phyloP scores from a whole-genome alignment of 1,284 basidiomycete species.

The Ceratobasidium theobromae region DNA sequence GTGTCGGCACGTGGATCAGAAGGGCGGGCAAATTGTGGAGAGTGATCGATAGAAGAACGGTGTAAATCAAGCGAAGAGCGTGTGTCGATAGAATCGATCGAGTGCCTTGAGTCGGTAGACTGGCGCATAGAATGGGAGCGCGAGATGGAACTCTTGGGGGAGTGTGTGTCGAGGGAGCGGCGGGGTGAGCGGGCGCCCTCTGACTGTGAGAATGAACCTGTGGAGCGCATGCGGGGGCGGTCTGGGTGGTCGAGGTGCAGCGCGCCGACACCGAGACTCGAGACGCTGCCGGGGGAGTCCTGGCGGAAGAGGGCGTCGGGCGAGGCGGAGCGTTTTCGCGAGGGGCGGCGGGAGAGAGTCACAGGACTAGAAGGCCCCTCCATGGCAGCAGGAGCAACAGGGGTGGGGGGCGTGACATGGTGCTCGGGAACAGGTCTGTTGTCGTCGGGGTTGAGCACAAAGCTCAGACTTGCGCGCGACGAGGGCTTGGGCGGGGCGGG shows the following conservation, averaged over 20 bases:
- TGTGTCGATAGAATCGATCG: neutral
- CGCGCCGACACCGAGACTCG: constrained; percentile 3
- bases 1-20: neutral
- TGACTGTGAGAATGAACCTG: neutral
- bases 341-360: constrained; percentile 2
- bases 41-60: neutral
- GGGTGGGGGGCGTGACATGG: constrained; percentile 24
- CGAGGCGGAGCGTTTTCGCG: constrained; percentile 12
- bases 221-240: no score
- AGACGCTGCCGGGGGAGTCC: constrained; percentile 9
- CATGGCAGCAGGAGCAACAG: constrained; percentile 1
- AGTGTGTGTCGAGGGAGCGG: neutral
- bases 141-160: no score
- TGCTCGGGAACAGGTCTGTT: neutral
- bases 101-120: neutral
- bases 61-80: neutral
- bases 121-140: neutral
- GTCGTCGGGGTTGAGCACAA: constrained; percentile 16
- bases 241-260: neutral
- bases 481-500: neutral
- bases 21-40: neutral
- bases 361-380: neutral
- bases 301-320: constrained; percentile 3
- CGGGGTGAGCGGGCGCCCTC: neutral
- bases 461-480: constrained; percentile 19